Percentiles rank a stretch among this genome's conserved stretches.
These are phyloP conservation scores for Paramecium biaurelia DNA, from an alignment of 73 alveolate genomes.

Conservation along the genomic window DNA sequence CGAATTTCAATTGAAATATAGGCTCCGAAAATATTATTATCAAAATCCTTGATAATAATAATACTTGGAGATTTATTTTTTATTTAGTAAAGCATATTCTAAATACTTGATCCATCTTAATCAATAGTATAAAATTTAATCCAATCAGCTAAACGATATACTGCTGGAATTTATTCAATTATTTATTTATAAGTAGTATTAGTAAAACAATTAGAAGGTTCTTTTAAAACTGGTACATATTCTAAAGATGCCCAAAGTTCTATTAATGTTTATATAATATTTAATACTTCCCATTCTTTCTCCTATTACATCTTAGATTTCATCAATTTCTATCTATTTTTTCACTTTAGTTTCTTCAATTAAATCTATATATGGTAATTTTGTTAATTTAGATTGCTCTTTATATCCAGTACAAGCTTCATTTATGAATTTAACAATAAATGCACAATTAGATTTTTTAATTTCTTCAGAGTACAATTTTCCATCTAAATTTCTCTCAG, in stretches of 20 bases:
- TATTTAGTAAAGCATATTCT: neutral
- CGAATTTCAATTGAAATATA: neutral
- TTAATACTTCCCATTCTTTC: constrained; percentile 52
- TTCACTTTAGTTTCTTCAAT: neutral
- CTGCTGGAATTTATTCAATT: constrained; percentile 13
- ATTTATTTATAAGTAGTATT: constrained; percentile 12
- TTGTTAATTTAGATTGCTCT: neutral
- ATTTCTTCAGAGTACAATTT: constrained; percentile 7
- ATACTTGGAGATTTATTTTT: neutral
- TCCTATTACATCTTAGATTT: neutral
- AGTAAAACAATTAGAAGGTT: constrained; percentile 6
- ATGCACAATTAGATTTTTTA: neutral
- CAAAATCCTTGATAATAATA: neutral
- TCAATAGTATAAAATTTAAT: neutral
- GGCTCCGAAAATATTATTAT: neutral
- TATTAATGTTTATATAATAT: neutral
- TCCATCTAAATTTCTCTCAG: constrained; percentile 15
- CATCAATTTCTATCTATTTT: neutral
- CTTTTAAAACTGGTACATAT: constrained; percentile 24
- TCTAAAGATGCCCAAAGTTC: constrained; percentile 46
- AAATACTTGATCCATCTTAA: constrained; percentile 4
- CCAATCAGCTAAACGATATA: constrained; percentile 45
- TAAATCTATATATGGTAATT: constrained; percentile 20
- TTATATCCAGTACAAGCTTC: neutral
- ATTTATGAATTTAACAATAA: neutral